phyloP scores from a whole-genome alignment of 2,329 filamentous ascomycete genomes.

The Coniochaeta ligniaria region DNA sequence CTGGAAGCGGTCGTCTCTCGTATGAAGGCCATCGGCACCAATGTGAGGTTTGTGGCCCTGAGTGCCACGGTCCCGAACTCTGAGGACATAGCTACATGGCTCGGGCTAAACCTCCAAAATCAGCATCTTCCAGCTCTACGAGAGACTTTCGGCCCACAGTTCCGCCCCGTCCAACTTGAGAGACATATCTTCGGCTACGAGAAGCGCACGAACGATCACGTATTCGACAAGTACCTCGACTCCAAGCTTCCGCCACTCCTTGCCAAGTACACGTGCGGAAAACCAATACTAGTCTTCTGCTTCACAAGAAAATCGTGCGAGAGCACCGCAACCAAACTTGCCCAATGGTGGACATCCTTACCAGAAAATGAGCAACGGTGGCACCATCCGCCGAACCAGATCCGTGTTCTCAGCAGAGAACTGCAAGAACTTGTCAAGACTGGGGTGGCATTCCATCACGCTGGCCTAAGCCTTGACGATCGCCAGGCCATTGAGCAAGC shows the following conservation, averaged over 20 bases:
- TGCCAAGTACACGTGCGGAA: slow-evolving; percentile 56
- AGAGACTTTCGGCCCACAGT: slow-evolving; percentile 71
- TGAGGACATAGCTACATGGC: slow-evolving; percentile 71
- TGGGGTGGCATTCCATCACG: slow-evolving; percentile 79
- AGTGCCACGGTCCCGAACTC: slow-evolving; percentile 83
- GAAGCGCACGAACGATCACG: slow-evolving; percentile 60
- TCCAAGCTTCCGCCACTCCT: slow-evolving; percentile 60
- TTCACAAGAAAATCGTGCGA: slow-evolving; percentile 67
- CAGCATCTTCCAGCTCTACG: slow-evolving; percentile 56
- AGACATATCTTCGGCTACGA: slow-evolving; percentile 72
- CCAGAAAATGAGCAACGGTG: slow-evolving; percentile 50
- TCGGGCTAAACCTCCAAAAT: slow-evolving; percentile 58
- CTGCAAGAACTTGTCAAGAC: slow-evolving; percentile 40
- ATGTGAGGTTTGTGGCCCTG: slow-evolving; percentile 72
- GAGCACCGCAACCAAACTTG: slow-evolving; percentile 59
- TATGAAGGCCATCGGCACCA: slow-evolving; percentile 73
- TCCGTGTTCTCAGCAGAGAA: slow-evolving; percentile 50
- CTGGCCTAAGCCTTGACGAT: slow-evolving; percentile 60
- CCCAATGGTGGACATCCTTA: slow-evolving; percentile 55
- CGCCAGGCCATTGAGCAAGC: slow-evolving; percentile 58
- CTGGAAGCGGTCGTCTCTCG: slow-evolving; percentile 79
- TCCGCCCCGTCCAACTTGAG: slow-evolving; percentile 68
- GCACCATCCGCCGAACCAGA: slow-evolving; percentile 45
- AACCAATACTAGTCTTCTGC: slow-evolving; percentile 80
- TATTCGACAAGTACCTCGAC: slow-evolving; percentile 65